These are phyloP conservation scores for Blastobotrys capitulatus DNA, from an alignment of 1,139 yeast genomes.

Conservation along the genomic window DNA sequence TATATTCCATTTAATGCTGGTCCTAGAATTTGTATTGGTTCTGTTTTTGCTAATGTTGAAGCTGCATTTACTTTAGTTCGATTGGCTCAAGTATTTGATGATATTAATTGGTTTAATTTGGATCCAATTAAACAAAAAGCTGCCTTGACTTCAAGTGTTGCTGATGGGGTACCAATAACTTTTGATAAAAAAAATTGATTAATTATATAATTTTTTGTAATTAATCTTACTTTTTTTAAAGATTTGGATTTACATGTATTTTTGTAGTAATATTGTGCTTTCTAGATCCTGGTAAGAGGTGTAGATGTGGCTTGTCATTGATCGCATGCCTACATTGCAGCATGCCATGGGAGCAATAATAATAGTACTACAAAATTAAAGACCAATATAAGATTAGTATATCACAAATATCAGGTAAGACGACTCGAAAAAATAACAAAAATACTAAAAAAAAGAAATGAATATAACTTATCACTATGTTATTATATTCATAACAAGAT, in stretches of 20 bases:
- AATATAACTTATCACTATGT: too few relatives aligned
- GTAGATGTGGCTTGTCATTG: too few relatives aligned
- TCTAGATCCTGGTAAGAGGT: too few relatives aligned
- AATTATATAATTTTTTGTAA: background rate
- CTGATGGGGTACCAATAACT: slow-evolving; percentile 6
- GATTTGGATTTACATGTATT: background rate
- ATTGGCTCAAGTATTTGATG: slow-evolving; percentile 33
- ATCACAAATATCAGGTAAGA: too few relatives aligned
- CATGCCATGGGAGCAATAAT: too few relatives aligned
- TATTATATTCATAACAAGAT: too few relatives aligned
- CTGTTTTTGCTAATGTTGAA: slow-evolving; percentile 55
- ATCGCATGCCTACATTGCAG: too few relatives aligned
- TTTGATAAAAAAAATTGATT: background rate
- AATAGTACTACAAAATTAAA: too few relatives aligned
- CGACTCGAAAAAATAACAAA: too few relatives aligned
- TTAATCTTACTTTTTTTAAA: background rate
- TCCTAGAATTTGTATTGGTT: slow-evolving; percentile 56
- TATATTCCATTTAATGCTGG: slow-evolving; percentile 57
- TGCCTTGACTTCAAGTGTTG: slow-evolving; percentile 16
- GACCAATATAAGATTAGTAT: too few relatives aligned
- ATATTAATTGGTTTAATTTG: slow-evolving; percentile 7
- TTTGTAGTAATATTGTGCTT: too few relatives aligned
- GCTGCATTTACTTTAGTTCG: slow-evolving; percentile 45
- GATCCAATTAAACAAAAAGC: slow-evolving; percentile 11
- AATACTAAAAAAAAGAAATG: too few relatives aligned